Evolutionary conservation across 1,284 basidiomycete species (phyloP).

Genomic region (Melampsora abietis-canadensis): DNA sequence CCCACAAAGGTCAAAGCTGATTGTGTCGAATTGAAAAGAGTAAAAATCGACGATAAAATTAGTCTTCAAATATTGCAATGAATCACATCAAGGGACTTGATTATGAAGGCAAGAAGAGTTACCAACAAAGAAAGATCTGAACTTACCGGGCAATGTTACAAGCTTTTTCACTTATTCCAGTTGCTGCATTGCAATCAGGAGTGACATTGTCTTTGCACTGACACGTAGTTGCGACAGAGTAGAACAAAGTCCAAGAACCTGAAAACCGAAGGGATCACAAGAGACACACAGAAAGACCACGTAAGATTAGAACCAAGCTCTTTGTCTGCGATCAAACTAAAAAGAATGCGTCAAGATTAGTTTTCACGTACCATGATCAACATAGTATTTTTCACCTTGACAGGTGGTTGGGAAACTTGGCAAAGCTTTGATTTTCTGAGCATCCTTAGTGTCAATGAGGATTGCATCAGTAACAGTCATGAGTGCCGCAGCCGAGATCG

Average conservation of each 20-base stretch:
- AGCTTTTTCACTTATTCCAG: neutral
- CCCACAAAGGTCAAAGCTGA: too few relatives aligned
- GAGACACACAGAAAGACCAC: neutral
- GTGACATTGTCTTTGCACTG: neutral
- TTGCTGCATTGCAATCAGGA: neutral
- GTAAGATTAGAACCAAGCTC: neutral
- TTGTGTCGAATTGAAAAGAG: too few relatives aligned
- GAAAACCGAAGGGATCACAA: neutral
- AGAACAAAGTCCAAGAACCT: constrained; percentile 1
- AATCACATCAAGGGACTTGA: neutral
- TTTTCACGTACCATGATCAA: neutral
- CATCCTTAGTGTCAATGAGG: neutral
- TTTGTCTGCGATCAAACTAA: neutral
- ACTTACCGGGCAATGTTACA: neutral
- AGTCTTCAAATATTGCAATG: too few relatives aligned
- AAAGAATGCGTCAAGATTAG: neutral
- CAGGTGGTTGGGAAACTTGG: neutral
- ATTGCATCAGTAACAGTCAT: neutral
- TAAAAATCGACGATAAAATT: too few relatives aligned
- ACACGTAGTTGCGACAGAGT: neutral
- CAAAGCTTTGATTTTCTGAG: neutral
- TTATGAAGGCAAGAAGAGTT: neutral
- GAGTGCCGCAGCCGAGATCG: neutral
- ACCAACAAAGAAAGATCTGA: neutral
- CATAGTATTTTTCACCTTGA: neutral